A percentile compares a stretch with the other conserved stretches of the same genome.
These are phyloP conservation scores for Solanum tarapatanum DNA, from an alignment of 257 asterid genomes.

Conservation along the genomic window DNA sequence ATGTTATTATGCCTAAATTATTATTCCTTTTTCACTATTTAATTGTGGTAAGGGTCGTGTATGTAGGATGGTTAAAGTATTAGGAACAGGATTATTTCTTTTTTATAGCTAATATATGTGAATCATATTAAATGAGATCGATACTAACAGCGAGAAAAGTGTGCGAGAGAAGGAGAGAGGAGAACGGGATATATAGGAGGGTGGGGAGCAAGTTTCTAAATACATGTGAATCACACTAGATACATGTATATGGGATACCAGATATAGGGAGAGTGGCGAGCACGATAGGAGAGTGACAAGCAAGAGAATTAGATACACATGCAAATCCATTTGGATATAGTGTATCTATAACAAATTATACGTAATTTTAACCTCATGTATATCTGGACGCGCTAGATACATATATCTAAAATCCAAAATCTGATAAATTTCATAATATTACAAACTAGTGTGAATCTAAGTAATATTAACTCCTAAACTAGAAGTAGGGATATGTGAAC, in stretches of 20 bases:
- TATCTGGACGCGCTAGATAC: not conserved
- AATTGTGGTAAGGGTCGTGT: not conserved
- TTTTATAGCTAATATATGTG: not conserved
- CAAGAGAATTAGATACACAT: too few species aligned
- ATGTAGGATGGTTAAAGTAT: not conserved
- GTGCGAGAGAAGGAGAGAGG: not conserved
- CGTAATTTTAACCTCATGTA: too few species aligned
- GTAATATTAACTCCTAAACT: not conserved
- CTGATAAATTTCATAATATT: too few species aligned
- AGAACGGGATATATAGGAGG: too few species aligned
- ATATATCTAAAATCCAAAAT: too few species aligned
- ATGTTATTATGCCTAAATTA: not conserved
- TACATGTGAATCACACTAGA: too few species aligned
- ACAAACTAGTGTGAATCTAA: not conserved
- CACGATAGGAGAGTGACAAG: not conserved
- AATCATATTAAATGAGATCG: too few species aligned
- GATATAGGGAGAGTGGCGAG: not conserved
- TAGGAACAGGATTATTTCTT: not conserved
- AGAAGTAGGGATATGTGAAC: not conserved
- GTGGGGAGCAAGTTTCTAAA: too few species aligned
- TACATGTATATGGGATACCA: too few species aligned
- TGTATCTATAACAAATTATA: too few species aligned
- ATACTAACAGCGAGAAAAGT: not conserved
- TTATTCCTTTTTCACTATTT: not conserved
- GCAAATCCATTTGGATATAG: too few species aligned